These are phyloP conservation scores for Hypoxylon sp. DNA, from an alignment of 2,329 filamentous ascomycete genomes.

Conservation along the genomic window DNA sequence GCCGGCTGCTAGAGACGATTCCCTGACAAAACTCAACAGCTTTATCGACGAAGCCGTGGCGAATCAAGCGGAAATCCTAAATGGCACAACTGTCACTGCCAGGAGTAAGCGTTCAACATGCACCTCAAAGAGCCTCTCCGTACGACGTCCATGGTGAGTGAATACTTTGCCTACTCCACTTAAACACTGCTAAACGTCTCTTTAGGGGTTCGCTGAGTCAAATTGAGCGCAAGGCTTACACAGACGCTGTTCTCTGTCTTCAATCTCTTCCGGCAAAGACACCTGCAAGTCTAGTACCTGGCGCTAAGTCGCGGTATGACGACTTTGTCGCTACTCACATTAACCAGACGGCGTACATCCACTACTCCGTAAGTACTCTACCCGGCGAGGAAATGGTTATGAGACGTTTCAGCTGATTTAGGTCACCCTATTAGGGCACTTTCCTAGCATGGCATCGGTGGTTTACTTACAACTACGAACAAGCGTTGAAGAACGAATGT, in stretches of 20 bases:
- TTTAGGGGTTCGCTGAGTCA: constrained; percentile 35
- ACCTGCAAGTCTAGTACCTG: constrained; percentile 34
- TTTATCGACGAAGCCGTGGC: constrained; percentile 21
- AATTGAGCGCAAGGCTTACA: constrained; percentile 37
- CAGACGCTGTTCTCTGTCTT: constrained; percentile 42
- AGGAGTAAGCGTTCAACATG: constrained; percentile 9
- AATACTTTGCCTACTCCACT: neutral
- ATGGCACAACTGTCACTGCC: neutral
- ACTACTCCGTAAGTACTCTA: constrained; percentile 38
- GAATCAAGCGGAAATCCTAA: constrained; percentile 14
- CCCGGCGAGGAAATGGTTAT: neutral
- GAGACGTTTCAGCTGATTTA: constrained; percentile 1
- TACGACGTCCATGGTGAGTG: constrained; percentile 29
- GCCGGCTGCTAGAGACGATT: neutral
- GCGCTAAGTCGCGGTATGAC: constrained; percentile 44
- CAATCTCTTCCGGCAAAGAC: constrained; percentile 37
- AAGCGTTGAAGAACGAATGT: constrained; percentile 43
- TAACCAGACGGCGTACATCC: constrained; percentile 37
- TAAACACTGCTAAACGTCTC: constrained; percentile 4
- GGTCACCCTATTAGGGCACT: constrained; percentile 25
- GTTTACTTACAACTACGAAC: constrained; percentile 41
- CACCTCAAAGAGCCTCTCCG: constrained; percentile 16
- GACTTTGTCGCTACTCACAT: constrained; percentile 49
- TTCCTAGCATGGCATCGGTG: constrained; percentile 46
- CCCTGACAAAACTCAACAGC: constrained; percentile 7